Conservation (phyloP, 306 rosid species). For the Prunus padus region DNA sequence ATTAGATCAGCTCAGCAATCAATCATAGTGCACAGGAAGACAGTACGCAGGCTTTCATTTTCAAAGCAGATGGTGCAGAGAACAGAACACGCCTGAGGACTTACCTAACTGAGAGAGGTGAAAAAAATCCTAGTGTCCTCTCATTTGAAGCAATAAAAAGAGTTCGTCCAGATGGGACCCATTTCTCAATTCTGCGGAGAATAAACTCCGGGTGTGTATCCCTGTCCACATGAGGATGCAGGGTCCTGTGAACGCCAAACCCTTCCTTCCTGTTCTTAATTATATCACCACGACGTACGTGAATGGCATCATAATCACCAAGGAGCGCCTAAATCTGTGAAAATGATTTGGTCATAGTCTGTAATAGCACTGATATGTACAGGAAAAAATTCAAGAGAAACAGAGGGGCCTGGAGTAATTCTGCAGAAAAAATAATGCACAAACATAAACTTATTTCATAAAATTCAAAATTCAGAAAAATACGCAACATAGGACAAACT, state of each 20-base stretch:
- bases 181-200: conserved; percentile 65
- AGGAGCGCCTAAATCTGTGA: conserved; percentile 54
- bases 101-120: conserved; percentile 82
- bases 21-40: not conserved
- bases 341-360: conserved; percentile 21
- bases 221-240: conserved; percentile 93
- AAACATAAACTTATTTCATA: not conserved
- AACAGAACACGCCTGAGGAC: conserved; percentile 13
- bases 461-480: not conserved
- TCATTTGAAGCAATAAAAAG: conserved; percentile 93
- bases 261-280: conserved; percentile 89
- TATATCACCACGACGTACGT: conserved; percentile 98
- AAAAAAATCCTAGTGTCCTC: conserved; percentile 82
- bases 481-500: not conserved
- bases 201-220: conserved; percentile 89
- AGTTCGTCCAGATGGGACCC: conserved; percentile 87
- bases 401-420: not conserved
- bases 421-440: not conserved
- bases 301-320: conserved; percentile 79
- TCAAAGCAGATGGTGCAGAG: not conserved
- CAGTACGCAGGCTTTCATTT: not conserved
- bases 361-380: not conserved
- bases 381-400: not conserved
- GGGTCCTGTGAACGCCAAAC: conserved; percentile 67
- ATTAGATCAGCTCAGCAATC: not conserved